A percentile compares a stretch with the other conserved stretches of the same genome.
Conservation (phyloP, 129 eudicot species). For the Cynara cardunculus region DNA sequence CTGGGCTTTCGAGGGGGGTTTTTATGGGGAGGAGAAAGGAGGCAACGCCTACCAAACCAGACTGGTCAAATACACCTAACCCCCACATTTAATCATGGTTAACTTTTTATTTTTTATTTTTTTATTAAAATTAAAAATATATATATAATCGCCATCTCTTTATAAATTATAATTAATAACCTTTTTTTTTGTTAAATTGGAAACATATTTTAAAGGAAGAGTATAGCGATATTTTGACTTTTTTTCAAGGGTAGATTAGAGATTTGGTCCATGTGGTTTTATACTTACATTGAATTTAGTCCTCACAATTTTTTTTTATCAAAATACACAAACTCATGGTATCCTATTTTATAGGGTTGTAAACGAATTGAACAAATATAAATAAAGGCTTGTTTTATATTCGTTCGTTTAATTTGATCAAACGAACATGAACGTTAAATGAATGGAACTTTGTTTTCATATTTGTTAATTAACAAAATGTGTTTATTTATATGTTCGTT, state of each 20-base stretch:
- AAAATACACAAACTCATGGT: too few relatives aligned
- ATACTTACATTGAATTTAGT: not conserved
- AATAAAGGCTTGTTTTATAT: too few relatives aligned
- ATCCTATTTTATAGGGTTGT: too few relatives aligned
- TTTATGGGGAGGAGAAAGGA: conserved; percentile 23
- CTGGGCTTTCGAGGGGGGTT: conserved; percentile 12
- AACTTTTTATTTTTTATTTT: not conserved
- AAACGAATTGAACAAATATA: too few relatives aligned
- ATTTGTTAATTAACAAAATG: too few relatives aligned
- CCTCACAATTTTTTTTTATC: not conserved
- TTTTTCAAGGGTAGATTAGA: not conserved
- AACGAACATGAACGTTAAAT: too few relatives aligned
- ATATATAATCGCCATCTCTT: not conserved
- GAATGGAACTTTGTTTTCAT: too few relatives aligned
- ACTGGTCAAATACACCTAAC: conserved; percentile 50
- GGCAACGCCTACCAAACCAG: conserved; percentile 51
- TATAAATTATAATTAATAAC: not conserved
- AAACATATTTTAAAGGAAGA: not conserved
- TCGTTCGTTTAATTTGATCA: too few relatives aligned
- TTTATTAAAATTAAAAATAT: not conserved
- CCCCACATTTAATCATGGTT: conserved; percentile 40
- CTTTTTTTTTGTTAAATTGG: not conserved
- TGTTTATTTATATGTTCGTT: too few relatives aligned
- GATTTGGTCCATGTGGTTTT: not conserved
- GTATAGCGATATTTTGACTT: not conserved